Evolutionary conservation across 2,329 filamentous ascomycete species (phyloP).

Genomic region (Laburnicola sp.): DNA sequence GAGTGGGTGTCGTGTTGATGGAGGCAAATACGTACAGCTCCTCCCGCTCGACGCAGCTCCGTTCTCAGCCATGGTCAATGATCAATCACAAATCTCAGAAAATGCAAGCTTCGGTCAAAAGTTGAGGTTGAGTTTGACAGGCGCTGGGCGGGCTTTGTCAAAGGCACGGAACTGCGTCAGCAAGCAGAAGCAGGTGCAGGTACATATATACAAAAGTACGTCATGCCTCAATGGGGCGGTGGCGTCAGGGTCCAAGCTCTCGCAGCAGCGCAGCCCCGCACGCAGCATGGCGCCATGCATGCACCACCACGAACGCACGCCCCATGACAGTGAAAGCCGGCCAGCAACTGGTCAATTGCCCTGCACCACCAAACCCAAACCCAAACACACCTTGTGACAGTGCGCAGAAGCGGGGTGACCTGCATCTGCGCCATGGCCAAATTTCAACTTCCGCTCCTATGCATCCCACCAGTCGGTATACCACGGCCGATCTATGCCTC

Average conservation of each 20-base stretch:
- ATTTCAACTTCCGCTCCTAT: not conserved
- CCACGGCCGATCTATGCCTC: not conserved
- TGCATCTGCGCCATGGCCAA: not conserved
- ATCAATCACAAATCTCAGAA: too few relatives aligned
- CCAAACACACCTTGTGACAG: slow-evolving; percentile 7
- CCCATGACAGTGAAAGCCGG: slow-evolving; percentile 7
- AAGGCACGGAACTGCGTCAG: not conserved
- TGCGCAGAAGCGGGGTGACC: slow-evolving; percentile 7
- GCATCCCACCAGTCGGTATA: not conserved
- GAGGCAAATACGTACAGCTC: slow-evolving; percentile 8
- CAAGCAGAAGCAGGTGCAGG: not conserved
- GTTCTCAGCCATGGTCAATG: slow-evolving; percentile 18
- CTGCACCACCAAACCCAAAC: not conserved
- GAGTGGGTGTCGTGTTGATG: not conserved
- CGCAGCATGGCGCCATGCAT: not conserved
- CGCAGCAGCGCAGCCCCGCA: slow-evolving; percentile 7
- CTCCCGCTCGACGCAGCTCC: slow-evolving; percentile 10
- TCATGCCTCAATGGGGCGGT: not conserved
- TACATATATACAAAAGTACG: slow-evolving; percentile 1
- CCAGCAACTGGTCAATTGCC: slow-evolving; percentile 10
- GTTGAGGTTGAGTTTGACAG: not conserved
- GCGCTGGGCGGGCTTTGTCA: not conserved
- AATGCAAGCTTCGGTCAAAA: not conserved
- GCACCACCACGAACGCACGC: not conserved
- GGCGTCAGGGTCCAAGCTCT: slow-evolving; percentile 7